Percentiles rank a stretch among this genome's conserved stretches.
Conservation (phyloP, 345 rosid genomes). For the Populus davidiana region DNA sequence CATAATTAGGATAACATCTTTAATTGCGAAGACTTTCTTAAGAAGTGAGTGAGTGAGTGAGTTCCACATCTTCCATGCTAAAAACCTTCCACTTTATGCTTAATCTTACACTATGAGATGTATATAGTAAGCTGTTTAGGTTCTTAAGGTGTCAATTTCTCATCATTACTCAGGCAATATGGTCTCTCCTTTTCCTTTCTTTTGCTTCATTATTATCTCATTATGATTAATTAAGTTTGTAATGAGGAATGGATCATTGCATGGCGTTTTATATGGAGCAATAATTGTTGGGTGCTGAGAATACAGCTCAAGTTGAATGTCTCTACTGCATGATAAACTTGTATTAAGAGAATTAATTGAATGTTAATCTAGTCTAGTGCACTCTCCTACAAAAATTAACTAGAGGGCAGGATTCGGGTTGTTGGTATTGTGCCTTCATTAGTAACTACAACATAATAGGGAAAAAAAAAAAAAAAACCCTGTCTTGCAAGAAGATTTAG, state of each 20-base stretch:
- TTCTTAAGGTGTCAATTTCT: not conserved
- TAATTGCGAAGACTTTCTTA: not conserved
- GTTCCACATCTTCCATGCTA: not conserved
- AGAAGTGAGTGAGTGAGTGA: not conserved
- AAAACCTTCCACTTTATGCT: not conserved
- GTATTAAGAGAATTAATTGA: not conserved
- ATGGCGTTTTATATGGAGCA: not conserved
- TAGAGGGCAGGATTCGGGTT: not conserved
- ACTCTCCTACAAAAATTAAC: not conserved
- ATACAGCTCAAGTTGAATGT: not conserved
- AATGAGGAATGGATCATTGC: constrained; percentile 4
- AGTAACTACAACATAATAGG: no score
- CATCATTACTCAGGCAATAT: constrained; percentile 21
- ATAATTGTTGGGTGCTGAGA: not conserved
- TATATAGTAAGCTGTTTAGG: not conserved
- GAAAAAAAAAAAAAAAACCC: no score
- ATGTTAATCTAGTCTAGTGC: not conserved
- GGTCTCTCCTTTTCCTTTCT: not conserved
- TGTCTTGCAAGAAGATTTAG: not conserved
- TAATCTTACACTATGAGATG: not conserved
- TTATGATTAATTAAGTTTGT: constrained; percentile 8
- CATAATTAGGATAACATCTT: constrained; percentile 8
- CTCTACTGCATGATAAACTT: not conserved
- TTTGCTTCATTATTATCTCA: constrained; percentile 3
- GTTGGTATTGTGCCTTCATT: not conserved